Conservation (phyloP, 2,329 filamentous ascomycete species). For the Colletotrichum tofieldiae region DNA sequence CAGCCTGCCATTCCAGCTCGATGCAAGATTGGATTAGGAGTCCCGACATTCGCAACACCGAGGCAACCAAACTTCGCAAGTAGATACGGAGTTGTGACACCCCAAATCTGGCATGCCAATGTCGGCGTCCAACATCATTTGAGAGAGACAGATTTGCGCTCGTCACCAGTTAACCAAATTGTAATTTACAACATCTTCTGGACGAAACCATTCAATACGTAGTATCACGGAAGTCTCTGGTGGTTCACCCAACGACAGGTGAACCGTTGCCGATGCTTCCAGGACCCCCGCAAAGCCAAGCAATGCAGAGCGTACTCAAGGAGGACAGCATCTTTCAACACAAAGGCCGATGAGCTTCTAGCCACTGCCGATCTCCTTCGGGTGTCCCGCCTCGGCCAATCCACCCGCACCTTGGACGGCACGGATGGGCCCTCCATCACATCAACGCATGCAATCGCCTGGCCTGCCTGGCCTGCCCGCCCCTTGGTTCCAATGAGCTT, state of each 20-base stretch:
- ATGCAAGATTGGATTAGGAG: background rate
- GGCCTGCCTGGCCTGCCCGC: conserved; percentile 20
- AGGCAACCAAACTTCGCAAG: conserved; percentile 10
- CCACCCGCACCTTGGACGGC: conserved; percentile 18
- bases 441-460: conserved; percentile 25
- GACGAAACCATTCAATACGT: background rate
- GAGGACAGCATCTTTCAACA: conserved; percentile 11
- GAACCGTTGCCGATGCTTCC: conserved; percentile 31
- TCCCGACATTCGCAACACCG: background rate
- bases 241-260: background rate
- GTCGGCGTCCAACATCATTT: background rate
- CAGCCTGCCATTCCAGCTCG: conserved; percentile 10
- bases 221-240: background rate
- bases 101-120: background rate
- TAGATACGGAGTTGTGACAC: background rate
- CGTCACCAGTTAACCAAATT: conserved; percentile 5
- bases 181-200: too few species aligned
- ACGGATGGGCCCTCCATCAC: conserved; percentile 27
- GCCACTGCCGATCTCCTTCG: conserved; percentile 40
- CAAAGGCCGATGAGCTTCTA: conserved; percentile 35
- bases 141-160: background rate
- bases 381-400: conserved; percentile 41
- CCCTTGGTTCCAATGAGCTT: conserved; percentile 22
- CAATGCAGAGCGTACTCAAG: conserved; percentile 8
- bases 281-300: conserved; percentile 41